phyloP scores from a whole-genome alignment of 768 basidiomycete genomes.

The Termitomyces sp. region DNA sequence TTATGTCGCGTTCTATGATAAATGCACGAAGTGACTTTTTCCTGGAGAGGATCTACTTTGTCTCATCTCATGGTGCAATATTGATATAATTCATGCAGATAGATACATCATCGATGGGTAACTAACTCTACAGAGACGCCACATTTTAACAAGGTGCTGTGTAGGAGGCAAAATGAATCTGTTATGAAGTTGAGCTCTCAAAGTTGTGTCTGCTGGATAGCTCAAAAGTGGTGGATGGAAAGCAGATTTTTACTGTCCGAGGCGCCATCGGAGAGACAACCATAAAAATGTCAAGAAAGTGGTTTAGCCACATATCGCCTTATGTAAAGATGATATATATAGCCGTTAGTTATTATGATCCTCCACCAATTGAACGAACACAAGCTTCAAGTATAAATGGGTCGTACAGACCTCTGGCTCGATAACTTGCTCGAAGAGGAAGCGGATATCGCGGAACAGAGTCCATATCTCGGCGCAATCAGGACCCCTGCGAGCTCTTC shows the following conservation, averaged over 20 bases:
- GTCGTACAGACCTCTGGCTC: constrained; percentile 13
- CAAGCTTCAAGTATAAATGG: constrained; percentile 9
- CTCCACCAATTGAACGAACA: neutral
- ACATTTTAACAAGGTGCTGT: neutral
- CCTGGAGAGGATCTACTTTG: no score
- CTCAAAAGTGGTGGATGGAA: neutral
- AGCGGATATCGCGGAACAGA: constrained; percentile 22
- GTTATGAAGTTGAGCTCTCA: neutral
- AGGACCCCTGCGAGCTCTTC: constrained; percentile 19
- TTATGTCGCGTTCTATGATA: no score
- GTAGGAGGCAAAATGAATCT: no score
- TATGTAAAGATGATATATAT: neutral
- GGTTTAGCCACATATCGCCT: neutral
- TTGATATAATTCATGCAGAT: no score
- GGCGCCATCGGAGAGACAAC: no score
- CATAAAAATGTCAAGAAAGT: neutral
- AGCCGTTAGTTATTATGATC: neutral
- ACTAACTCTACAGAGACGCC: no score
- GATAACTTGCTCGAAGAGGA: constrained; percentile 19
- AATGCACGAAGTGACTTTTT: no score
- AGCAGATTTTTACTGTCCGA: no score
- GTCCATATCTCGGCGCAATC: constrained; percentile 18
- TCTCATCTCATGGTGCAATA: no score
- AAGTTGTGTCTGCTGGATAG: neutral
- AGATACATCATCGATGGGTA: no score